phyloP scores from a whole-genome alignment of 352 stramenopile species.

The Lagenidium sp. region DNA sequence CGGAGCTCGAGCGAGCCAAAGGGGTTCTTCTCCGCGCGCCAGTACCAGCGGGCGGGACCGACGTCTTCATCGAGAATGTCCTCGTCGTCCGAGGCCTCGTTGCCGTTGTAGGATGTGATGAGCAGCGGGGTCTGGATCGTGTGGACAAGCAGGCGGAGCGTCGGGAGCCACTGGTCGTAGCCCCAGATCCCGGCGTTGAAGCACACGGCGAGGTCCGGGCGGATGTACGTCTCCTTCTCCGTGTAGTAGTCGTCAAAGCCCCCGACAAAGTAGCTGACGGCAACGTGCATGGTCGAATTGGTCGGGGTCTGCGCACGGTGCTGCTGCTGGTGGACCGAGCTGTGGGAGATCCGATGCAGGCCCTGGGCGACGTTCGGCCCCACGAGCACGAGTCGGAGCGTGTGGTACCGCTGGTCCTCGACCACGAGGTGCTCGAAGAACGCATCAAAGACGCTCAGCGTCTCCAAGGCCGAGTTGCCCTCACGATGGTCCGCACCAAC shows the following conservation, averaged over 20 bases:
- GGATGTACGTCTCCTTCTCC: slow-evolving; percentile 29
- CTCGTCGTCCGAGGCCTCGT: slow-evolving; percentile 72
- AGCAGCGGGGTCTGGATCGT: slow-evolving; percentile 48
- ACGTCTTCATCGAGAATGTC: slow-evolving; percentile 60
- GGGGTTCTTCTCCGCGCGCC: slow-evolving; percentile 64
- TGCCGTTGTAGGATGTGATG: slow-evolving; percentile 80
- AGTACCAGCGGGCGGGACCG: slow-evolving; percentile 44
- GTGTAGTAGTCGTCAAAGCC: slow-evolving; percentile 50
- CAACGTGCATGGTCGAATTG: slow-evolving; percentile 13
- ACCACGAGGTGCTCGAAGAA: slow-evolving; percentile 32
- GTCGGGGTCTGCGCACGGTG: no score
- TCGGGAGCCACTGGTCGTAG: slow-evolving; percentile 81
- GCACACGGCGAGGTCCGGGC: slow-evolving; percentile 56
- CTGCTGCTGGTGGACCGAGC: slow-evolving; percentile 7
- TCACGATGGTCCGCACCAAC: slow-evolving; percentile 73
- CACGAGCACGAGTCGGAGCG: slow-evolving; percentile 54
- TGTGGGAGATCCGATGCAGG: slow-evolving; percentile 33
- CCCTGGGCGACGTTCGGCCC: slow-evolving; percentile 58
- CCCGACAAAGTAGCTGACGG: slow-evolving; percentile 62
- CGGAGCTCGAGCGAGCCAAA: slow-evolving; percentile 29
- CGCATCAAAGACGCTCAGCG: slow-evolving; percentile 37
- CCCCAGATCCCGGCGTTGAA: slow-evolving; percentile 86
- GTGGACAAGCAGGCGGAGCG: slow-evolving; percentile 50
- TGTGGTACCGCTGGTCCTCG: slow-evolving; percentile 17
- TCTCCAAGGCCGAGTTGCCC: slow-evolving; percentile 48